phyloP scores from a whole-genome alignment of 2,329 filamentous ascomycete species.

The Pestalotiopsis sp. region DNA sequence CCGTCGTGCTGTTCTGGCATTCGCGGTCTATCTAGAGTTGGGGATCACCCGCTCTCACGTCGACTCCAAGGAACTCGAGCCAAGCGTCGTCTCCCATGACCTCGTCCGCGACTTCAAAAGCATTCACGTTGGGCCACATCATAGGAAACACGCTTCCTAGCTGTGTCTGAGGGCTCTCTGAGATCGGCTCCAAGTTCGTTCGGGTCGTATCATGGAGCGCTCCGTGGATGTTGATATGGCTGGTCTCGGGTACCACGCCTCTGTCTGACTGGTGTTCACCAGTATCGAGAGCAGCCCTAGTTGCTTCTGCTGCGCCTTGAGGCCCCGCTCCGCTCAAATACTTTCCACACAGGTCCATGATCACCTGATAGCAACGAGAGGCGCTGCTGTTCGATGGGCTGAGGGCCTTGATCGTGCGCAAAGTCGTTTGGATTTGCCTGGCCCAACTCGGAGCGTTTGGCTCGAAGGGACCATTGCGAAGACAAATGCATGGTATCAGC shows the following conservation, averaged over 20 bases:
- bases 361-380: constrained; percentile 43
- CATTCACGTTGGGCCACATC: constrained; percentile 48
- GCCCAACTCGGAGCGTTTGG: constrained; percentile 41
- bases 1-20: no score
- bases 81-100: constrained; percentile 41
- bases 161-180: constrained; percentile 44
- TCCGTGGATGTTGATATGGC: background rate
- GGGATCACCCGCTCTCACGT: background rate
- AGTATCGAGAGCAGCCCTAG: background rate
- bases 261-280: background rate
- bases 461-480: constrained; percentile 44
- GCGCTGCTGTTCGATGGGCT: constrained; percentile 41
- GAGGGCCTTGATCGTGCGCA: constrained; percentile 40
- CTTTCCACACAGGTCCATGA: constrained; percentile 40
- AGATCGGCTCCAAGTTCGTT: constrained; percentile 25
- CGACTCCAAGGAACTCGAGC: constrained; percentile 36
- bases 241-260: background rate
- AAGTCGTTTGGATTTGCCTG: constrained; percentile 39
- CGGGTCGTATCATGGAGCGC: background rate
- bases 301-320: background rate
- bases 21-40: background rate
- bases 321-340: background rate
- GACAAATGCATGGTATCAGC: constrained; percentile 49
- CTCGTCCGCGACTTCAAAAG: constrained; percentile 38
- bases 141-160: constrained; percentile 44